phyloP scores from a whole-genome alignment of 2,329 filamentous ascomycete species.

The Alternaria triticimaculans region DNA sequence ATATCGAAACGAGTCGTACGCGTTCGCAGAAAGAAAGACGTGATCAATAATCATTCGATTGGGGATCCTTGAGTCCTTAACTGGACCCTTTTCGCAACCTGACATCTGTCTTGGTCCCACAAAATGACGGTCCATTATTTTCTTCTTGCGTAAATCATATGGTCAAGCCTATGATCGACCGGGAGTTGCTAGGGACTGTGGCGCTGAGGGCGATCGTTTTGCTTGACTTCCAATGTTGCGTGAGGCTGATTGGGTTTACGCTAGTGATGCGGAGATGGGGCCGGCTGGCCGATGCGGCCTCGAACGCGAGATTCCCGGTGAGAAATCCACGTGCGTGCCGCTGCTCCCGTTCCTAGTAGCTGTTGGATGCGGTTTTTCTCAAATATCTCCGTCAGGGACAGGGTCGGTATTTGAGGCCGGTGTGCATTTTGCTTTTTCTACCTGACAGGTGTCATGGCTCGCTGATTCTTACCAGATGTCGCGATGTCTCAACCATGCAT shows the following conservation, averaged over 20 bases:
- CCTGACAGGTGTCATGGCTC: background rate
- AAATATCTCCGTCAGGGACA: background rate
- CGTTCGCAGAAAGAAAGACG: background rate
- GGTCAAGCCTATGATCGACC: background rate
- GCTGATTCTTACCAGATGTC: background rate
- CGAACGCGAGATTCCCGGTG: background rate
- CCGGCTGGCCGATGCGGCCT: background rate
- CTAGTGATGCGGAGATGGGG: background rate
- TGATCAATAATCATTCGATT: background rate
- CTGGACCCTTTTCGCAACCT: background rate
- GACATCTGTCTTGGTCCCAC: background rate
- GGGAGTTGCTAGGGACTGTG: background rate
- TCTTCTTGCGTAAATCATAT: slow-evolving; percentile 1
- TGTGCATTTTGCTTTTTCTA: background rate
- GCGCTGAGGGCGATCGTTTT: slow-evolving; percentile 1
- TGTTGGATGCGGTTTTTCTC: background rate
- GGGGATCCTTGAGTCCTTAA: slow-evolving; percentile 2
- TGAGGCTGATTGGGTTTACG: slow-evolving; percentile 1
- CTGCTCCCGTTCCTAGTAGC: background rate
- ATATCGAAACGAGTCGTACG: background rate
- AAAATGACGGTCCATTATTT: background rate
- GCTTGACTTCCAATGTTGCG: background rate
- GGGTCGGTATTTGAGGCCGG: background rate
- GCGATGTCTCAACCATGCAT: background rate
- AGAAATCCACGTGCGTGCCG: slow-evolving; percentile 1